Evolutionary conservation across 768 basidiomycete genomes (phyloP), one percentile per base, ranked within the genome.

Genomic region (Naganishia friedmannii): DNA sequence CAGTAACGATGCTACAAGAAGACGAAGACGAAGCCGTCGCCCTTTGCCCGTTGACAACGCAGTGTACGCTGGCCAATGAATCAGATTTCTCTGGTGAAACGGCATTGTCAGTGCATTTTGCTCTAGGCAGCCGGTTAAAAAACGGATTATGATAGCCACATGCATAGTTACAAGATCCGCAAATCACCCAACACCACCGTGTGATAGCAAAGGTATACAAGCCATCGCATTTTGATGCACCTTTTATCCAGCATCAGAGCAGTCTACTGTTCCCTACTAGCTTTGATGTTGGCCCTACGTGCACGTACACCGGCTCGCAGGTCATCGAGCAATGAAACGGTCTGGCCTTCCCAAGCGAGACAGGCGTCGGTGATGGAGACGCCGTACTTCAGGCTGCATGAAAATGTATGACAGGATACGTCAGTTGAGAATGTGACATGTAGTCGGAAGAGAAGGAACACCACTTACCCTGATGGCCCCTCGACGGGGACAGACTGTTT

Each of bases 231-330:
- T 42, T 42, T 8, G 7, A 17, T 8, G 15, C 7, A 42, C 23
- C 19, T 13, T 51, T 51, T 26, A 3, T 23, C 1, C 57, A n/a
- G 34, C 57, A 12, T 34, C 1, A 39, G 57, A 31, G 57, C 31
- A 34, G 15, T 12, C 42, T 45, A 63, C 17, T 63, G 60, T 34
- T 72, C 32, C 29, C 73, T 69, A 65, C 75, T 77, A 31, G 73
- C 71, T 70, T 74, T 76, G 66, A 78, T 73, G 45, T 70, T 73
- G 53, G 73, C 77, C 48, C 85, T 75, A 26, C 95, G 88, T 39
- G 88, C 90, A 65, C 86, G 88, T 5, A 98, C 93, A 66, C 90
- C 96, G 76, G 88, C 86, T n/a, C 95, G 87, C 23, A 99, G 85
- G 58, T 89, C 87, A 58, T 98, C 88, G 63, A 99, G 85, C 0